These are phyloP conservation scores for Physcomitrellopsis africana DNA, from an alignment of 225 moss, liverwort and hornwort species.

Conservation along the genomic window DNA sequence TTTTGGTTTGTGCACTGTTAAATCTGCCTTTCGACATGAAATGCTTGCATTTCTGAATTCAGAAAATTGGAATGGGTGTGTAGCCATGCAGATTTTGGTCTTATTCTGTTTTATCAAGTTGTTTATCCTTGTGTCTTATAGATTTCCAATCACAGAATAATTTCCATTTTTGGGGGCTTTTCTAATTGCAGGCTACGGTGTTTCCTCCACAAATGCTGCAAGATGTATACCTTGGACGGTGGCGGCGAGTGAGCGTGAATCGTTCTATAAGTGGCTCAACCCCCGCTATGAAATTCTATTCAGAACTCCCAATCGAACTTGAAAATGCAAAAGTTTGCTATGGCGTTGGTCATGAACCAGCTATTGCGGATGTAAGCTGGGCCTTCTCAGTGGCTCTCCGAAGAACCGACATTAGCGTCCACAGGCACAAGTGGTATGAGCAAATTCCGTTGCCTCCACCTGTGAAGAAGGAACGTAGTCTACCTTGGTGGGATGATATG, in stretches of 20 bases:
- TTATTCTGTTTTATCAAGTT: background rate
- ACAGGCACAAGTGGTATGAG: constrained; percentile 62
- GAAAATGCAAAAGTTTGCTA: constrained; percentile 75
- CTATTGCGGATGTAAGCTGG: constrained; percentile 89
- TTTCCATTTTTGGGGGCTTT: constrained; percentile 15
- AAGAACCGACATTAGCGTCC: constrained; percentile 71
- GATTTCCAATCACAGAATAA: background rate
- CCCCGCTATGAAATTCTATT: constrained; percentile 88
- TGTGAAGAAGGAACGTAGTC: constrained; percentile 93
- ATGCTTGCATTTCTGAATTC: background rate
- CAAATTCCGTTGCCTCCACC: constrained; percentile 73
- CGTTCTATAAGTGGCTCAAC: constrained; percentile 94
- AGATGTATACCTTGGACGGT: constrained; percentile 80
- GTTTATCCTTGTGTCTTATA: constrained; percentile 7
- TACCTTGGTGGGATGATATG: constrained; percentile 99
- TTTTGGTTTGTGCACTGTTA: constrained; percentile 2
- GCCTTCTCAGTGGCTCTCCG: constrained; percentile 81
- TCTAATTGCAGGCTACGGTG: constrained; percentile 71
- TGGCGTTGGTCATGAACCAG: constrained; percentile 94
- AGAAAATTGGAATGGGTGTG: constrained; percentile 8
- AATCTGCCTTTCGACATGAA: constrained; percentile 13
- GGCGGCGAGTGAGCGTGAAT: constrained; percentile 80
- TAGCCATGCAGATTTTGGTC: constrained; percentile 21
- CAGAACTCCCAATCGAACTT: constrained; percentile 77
- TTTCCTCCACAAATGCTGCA: constrained; percentile 87